These are phyloP conservation scores for Pleurotus giganteus DNA, from an alignment of 768 basidiomycete genomes.

Conservation along the genomic window DNA sequence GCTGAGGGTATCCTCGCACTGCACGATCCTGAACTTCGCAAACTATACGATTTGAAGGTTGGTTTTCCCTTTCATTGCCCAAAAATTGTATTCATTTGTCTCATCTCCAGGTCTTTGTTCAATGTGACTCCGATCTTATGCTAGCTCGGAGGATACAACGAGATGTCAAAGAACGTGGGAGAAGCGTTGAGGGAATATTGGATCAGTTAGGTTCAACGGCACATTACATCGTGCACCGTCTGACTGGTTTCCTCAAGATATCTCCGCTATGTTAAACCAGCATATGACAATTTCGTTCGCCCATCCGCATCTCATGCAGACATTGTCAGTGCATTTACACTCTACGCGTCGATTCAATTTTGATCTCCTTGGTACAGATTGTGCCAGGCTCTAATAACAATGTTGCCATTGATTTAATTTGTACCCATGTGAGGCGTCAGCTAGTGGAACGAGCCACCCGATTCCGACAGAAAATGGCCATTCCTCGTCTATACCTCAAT, in stretches of 20 bases:
- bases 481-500: constrained; percentile 38
- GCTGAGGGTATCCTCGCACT: constrained; percentile 93
- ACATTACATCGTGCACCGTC: background rate
- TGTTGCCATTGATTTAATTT: constrained; percentile 91
- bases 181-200: constrained; percentile 82
- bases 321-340: constrained; percentile 55
- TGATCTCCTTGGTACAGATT: constrained; percentile 49
- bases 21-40: constrained; percentile 73
- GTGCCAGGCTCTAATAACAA: constrained; percentile 92
- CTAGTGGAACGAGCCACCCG: constrained; percentile 74
- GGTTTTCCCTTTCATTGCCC: constrained; percentile 7
- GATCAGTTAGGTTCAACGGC: constrained; percentile 61
- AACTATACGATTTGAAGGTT: constrained; percentile 90
- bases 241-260: constrained; percentile 48
- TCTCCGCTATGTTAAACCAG: constrained; percentile 91
- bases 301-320: constrained; percentile 88
- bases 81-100: background rate
- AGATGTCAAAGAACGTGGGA: constrained; percentile 84
- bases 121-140: constrained; percentile 97
- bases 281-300: constrained; percentile 90
- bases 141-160: constrained; percentile 87
- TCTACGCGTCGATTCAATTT: background rate
- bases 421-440: constrained; percentile 84
- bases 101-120: constrained; percentile 71
- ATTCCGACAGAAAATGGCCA: constrained; percentile 74